These are phyloP conservation scores for Daldinia bambusicola DNA, from an alignment of 495 filamentous ascomycete genomes.

Conservation along the genomic window DNA sequence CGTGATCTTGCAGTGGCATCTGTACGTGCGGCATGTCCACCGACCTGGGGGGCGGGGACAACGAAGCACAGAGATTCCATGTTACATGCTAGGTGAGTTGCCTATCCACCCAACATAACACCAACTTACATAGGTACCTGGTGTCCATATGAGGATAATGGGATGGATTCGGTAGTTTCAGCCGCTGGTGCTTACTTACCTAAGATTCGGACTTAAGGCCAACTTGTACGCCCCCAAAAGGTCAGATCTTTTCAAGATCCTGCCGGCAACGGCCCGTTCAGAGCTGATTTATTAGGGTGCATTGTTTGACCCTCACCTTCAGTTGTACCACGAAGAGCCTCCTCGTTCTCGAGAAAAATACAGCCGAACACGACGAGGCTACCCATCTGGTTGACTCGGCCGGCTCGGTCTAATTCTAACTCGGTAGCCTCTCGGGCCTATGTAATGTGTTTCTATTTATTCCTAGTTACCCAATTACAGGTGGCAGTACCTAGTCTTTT, in stretches of 20 bases:
- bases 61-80: neutral
- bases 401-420: constrained; percentile 20
- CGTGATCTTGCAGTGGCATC: constrained; percentile 30
- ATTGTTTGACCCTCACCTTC: constrained; percentile 3
- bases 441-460: constrained; percentile 8
- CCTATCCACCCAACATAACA: neutral
- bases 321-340: no score
- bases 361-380: constrained; percentile 23
- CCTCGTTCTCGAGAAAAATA: constrained; percentile 21
- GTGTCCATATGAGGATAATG: no score
- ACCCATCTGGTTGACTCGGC: constrained; percentile 6
- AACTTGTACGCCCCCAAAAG: constrained; percentile 19
- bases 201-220: constrained; percentile 33
- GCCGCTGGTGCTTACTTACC: no score
- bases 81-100: neutral
- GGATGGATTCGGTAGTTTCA: no score
- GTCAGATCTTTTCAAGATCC: constrained; percentile 42
- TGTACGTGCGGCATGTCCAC: constrained; percentile 24
- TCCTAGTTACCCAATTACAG: no score
- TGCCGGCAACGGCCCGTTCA: constrained; percentile 18
- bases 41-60: neutral
- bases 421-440: constrained; percentile 34
- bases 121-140: no score
- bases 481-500: constrained; percentile 1
- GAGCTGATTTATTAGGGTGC: constrained; percentile 23